Evolutionary conservation across 1,139 yeast genomes (phyloP).

Genomic region (Magnusiomyces paraingens): DNA sequence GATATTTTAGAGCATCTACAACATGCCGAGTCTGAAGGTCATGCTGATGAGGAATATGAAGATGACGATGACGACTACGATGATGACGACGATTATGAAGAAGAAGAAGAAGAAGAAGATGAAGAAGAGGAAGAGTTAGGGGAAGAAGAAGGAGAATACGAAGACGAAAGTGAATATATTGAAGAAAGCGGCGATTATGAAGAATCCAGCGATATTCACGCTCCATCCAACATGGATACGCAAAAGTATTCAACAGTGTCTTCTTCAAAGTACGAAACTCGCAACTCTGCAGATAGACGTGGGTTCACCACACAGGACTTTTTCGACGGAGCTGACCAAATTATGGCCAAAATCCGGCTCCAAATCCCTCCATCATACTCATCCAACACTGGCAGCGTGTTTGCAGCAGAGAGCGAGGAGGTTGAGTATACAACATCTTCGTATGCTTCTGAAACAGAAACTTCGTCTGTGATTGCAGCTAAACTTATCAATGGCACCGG

Average conservation of each 20-base stretch:
- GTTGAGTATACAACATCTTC: constrained; percentile 5
- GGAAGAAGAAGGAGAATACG: too few relatives aligned
- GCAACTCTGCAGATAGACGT: constrained; percentile 14
- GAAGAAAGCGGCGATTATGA: too few relatives aligned
- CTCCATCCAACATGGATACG: too few relatives aligned
- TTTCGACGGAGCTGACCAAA: constrained; percentile 13
- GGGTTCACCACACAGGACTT: constrained; percentile 16
- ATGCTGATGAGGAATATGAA: not conserved
- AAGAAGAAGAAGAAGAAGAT: not conserved
- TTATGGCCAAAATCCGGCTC: constrained; percentile 10
- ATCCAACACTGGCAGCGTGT: not conserved
- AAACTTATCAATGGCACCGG: too few relatives aligned
- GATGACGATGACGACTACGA: too few relatives aligned
- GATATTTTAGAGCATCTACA: constrained; percentile 3
- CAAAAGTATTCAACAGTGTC: too few relatives aligned
- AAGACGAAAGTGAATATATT: too few relatives aligned
- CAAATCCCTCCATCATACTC: not conserved
- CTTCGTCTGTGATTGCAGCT: not conserved
- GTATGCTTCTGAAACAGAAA: not conserved
- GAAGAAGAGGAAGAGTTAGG: too few relatives aligned
- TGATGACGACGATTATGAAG: not conserved
- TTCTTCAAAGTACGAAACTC: not conserved
- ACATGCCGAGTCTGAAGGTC: constrained; percentile 1
- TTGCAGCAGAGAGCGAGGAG: not conserved
- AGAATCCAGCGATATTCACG: too few relatives aligned